A percentile compares a stretch with the other conserved stretches of the same genome.
Conservation (phyloP, 169 alveolate genomes). For the Cryptosporidium sp. region DNA sequence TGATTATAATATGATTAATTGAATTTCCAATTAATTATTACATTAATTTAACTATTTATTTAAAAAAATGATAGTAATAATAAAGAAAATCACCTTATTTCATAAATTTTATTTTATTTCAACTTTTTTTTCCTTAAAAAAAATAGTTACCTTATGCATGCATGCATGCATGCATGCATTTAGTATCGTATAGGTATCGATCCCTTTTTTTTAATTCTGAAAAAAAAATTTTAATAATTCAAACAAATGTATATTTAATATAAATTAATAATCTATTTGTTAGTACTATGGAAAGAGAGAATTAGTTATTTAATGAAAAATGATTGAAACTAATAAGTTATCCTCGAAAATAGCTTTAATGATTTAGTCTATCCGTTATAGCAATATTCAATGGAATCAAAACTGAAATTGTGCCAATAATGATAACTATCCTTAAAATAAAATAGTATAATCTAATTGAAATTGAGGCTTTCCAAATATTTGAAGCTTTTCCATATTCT, state of each 20-base stretch:
- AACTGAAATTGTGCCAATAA: constrained; percentile 23
- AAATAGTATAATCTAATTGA: constrained; percentile 35
- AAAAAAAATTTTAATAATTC: background rate
- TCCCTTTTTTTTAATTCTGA: background rate
- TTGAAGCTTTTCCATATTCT: constrained; percentile 40
- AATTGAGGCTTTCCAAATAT: constrained; percentile 62
- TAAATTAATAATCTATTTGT: background rate
- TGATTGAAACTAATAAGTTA: background rate
- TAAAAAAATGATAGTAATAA: background rate
- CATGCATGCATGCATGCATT: too few relatives aligned
- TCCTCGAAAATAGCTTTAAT: background rate
- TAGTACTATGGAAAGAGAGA: background rate
- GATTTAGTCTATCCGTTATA: constrained; percentile 43
- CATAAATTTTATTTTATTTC: background rate
- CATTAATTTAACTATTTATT: background rate
- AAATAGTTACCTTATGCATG: too few relatives aligned
- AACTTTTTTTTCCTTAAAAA: background rate
- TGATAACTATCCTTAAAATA: constrained; percentile 11
- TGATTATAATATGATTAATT: constrained; percentile 3
- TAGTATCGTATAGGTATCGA: background rate
- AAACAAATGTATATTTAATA: background rate
- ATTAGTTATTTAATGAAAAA: background rate
- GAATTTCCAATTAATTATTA: background rate
- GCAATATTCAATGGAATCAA: constrained; percentile 60
- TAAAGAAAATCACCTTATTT: background rate